Conservation (phyloP, 129 eudicot genomes). For the Kitagawia praeruptora region DNA sequence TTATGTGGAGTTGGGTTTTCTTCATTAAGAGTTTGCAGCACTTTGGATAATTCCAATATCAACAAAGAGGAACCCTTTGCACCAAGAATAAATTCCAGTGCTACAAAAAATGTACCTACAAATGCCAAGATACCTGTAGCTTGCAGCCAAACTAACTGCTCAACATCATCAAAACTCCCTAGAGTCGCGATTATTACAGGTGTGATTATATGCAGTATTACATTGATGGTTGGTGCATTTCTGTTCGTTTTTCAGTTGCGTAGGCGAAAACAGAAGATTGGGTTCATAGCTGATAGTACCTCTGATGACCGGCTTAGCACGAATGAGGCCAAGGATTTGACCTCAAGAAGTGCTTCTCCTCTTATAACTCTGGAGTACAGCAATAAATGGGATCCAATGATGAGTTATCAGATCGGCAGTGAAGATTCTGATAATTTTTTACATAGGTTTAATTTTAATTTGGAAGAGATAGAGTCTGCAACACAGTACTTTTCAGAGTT, state of each 20-base stretch:
- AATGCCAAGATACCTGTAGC: constrained; percentile 29
- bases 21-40: constrained; percentile 52
- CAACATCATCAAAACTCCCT: constrained; percentile 40
- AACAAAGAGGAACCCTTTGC: constrained; percentile 37
- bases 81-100: constrained; percentile 16
- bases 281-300: constrained; percentile 39
- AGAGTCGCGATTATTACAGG: constrained; percentile 42
- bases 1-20: constrained; percentile 58
- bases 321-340: constrained; percentile 32
- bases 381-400: constrained; percentile 54
- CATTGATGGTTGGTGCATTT: constrained; percentile 32
- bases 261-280: constrained; percentile 63
- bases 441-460: constrained; percentile 44
- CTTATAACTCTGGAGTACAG: constrained; percentile 39
- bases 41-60: constrained; percentile 34
- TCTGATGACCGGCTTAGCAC: constrained; percentile 52
- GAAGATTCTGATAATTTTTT: constrained; percentile 19
- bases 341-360: constrained; percentile 50
- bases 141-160: constrained; percentile 45
- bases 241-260: constrained; percentile 34
- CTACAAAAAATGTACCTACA: constrained; percentile 28
- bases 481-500: constrained; percentile 73
- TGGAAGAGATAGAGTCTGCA: constrained; percentile 93
- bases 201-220: constrained; percentile 28
- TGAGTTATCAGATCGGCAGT: constrained; percentile 16